phyloP scores from a whole-genome alignment of 768 basidiomycete species.

The Strobilomyces confusus region DNA sequence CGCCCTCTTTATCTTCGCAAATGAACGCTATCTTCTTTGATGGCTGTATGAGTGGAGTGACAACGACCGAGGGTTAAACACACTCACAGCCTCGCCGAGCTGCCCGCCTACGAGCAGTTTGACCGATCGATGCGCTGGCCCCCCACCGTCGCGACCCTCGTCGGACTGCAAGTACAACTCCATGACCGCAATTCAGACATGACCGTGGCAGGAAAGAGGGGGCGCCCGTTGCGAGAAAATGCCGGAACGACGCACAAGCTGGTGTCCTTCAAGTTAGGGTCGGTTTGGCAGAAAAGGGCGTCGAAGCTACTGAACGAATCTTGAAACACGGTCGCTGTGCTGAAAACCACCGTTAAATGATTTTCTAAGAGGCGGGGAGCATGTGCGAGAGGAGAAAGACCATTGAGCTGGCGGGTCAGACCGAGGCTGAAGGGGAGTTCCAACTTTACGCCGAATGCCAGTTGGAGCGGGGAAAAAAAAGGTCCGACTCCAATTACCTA shows the following conservation, averaged over 20 bases:
- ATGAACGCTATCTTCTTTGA: background rate
- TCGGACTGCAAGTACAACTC: background rate
- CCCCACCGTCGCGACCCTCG: background rate
- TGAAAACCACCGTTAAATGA: too few relatives aligned
- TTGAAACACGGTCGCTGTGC: background rate
- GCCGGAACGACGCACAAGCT: background rate
- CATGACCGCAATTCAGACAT: background rate
- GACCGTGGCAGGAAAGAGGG: background rate
- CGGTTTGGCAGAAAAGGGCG: background rate
- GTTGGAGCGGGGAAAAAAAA: background rate
- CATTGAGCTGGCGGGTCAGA: background rate
- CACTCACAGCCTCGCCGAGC: background rate
- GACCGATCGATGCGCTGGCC: background rate
- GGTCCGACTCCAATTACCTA: too few relatives aligned
- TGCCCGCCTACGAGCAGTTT: background rate
- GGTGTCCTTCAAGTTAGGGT: background rate
- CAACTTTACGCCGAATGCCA: too few relatives aligned
- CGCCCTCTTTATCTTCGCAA: background rate
- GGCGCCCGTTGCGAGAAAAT: background rate
- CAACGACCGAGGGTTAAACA: background rate
- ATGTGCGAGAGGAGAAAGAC: background rate
- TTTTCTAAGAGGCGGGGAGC: background rate
- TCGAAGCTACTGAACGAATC: background rate
- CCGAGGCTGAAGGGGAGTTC: too few relatives aligned
- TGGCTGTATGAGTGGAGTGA: background rate